Conservation (phyloP, 2,329 filamentous ascomycete species). For the Aspergillus sp. region DNA sequence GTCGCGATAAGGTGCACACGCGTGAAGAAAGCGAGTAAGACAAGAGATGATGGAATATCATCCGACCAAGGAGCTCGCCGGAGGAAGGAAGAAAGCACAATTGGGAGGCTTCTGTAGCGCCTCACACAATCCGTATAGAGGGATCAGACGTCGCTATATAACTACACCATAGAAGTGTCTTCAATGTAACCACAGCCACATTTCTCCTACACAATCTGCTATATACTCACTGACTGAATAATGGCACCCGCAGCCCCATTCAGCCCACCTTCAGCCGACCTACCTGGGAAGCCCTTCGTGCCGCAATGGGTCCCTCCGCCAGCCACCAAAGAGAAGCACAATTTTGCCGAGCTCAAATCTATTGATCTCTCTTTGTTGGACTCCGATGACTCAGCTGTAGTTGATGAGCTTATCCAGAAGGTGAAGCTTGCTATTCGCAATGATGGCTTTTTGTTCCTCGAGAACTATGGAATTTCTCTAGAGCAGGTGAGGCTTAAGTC, state of each 20-base stretch:
- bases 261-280: constrained; percentile 33
- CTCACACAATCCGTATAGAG: too few species aligned
- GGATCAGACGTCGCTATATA: too few species aligned
- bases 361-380: constrained; percentile 42
- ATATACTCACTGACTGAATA: not conserved
- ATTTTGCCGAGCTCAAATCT: constrained; percentile 39
- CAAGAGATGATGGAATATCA: too few species aligned
- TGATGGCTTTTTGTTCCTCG: constrained; percentile 43
- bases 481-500: constrained; percentile 26
- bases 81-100: too few species aligned
- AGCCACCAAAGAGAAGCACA: constrained; percentile 39
- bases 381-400: constrained; percentile 37
- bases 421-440: constrained; percentile 39
- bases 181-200: too few species aligned
- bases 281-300: constrained; percentile 38
- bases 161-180: too few species aligned
- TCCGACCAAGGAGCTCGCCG: too few species aligned
- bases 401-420: constrained; percentile 38
- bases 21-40: too few species aligned
- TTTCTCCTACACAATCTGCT: not conserved
- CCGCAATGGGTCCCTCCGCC: constrained; percentile 41
- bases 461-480: constrained; percentile 46
- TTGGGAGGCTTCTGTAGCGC: too few species aligned
- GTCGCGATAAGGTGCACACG: too few species aligned
- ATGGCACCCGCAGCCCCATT: constrained; percentile 33